A percentile compares a stretch with the other conserved stretches of the same genome.
Conservation (phyloP, 1,284 basidiomycete genomes). For the Ceratobasidium sp. region DNA sequence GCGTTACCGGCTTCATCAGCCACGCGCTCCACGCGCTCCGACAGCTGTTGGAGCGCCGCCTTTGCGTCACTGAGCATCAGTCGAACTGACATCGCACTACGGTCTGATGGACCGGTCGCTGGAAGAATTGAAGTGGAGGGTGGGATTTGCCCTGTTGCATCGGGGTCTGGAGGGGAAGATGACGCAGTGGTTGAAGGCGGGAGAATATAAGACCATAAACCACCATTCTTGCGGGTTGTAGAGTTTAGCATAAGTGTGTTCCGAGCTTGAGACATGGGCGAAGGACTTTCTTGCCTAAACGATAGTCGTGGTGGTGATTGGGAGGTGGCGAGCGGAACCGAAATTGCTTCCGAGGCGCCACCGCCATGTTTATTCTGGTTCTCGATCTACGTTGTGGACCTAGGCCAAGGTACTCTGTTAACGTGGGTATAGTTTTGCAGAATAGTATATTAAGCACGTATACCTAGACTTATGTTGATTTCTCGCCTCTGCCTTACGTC, state of each 20-base stretch:
- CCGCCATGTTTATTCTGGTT: background rate
- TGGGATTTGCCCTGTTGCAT: background rate
- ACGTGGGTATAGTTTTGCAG: too few relatives aligned
- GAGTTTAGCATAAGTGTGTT: too few relatives aligned
- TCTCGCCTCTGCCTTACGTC: too few relatives aligned
- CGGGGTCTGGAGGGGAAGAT: background rate
- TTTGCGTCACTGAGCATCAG: slow-evolving; percentile 36
- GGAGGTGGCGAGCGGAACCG: background rate
- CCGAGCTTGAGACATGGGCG: background rate
- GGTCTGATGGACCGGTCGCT: slow-evolving; percentile 24
- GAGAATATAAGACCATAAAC: slow-evolving; percentile 34
- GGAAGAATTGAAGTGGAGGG: slow-evolving; percentile 6
- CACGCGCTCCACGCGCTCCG: slow-evolving; percentile 37
- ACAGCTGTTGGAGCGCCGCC: slow-evolving; percentile 35
- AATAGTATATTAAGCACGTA: too few relatives aligned
- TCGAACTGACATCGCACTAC: slow-evolving; percentile 32
- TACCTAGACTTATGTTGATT: too few relatives aligned
- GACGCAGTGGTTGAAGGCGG: slow-evolving; percentile 8
- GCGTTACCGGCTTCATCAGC: slow-evolving; percentile 23
- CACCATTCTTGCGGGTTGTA: background rate
- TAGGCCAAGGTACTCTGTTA: too few relatives aligned
- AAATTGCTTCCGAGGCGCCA: background rate
- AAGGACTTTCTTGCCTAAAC: background rate
- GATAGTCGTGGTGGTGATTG: background rate
- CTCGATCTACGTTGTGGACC: too few relatives aligned